Conservation (phyloP, 371 early-diverging fungal genomes). For the Batkoa obscura region DNA sequence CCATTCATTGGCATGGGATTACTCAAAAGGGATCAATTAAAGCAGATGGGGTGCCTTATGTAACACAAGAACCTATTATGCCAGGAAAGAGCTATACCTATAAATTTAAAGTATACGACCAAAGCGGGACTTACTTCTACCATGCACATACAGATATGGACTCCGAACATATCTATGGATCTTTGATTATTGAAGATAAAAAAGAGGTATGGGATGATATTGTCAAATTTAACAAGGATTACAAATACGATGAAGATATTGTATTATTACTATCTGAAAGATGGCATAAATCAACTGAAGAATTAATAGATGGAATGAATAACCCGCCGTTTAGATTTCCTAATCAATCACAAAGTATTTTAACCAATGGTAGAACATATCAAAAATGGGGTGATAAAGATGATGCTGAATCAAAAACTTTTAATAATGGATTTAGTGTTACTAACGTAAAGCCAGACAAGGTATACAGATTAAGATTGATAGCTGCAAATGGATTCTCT, state of each 20-base stretch:
- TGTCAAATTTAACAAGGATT: not conserved
- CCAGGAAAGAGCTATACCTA: slow-evolving; percentile 15
- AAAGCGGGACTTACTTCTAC: slow-evolving; percentile 17
- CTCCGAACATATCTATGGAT: not conserved
- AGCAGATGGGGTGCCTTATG: slow-evolving; percentile 21
- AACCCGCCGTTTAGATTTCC: not conserved
- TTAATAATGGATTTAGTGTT: too few relatives aligned
- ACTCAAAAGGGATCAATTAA: slow-evolving; percentile 16
- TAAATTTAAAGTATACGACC: slow-evolving; percentile 14
- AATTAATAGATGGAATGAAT: not conserved
- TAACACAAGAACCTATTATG: slow-evolving; percentile 17
- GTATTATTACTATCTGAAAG: not conserved
- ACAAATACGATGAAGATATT: not conserved
- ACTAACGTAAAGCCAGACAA: not conserved
- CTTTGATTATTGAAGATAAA: not conserved
- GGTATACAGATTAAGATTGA: not conserved
- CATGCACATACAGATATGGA: not conserved
- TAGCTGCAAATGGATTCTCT: not conserved
- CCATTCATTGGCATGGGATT: slow-evolving; percentile 23
- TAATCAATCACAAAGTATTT: not conserved
- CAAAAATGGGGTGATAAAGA: too few relatives aligned
- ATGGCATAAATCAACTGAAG: not conserved
- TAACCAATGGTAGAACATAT: not conserved
- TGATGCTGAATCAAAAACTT: too few relatives aligned
- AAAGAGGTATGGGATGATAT: not conserved